Percentiles rank a stretch among this genome's conserved stretches.
Conservation (phyloP, 2,329 filamentous ascomycete species). For the Fusarium subtropicale region DNA sequence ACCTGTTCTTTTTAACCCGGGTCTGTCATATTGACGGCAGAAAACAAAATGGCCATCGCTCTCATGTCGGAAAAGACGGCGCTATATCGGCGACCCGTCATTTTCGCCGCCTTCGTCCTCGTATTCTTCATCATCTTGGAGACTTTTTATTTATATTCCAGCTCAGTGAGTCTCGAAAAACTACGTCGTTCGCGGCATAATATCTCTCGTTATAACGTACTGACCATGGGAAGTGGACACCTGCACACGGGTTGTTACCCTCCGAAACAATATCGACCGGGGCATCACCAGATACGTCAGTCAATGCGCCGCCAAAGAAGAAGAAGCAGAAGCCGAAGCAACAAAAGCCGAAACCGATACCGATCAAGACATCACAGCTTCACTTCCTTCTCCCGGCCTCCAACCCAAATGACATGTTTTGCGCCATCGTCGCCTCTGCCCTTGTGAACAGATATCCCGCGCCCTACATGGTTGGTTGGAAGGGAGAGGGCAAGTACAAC, state of each 20-base stretch:
- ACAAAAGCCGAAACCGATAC: neutral
- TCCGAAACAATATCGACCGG: slow-evolving; percentile 15
- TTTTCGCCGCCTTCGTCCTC: slow-evolving; percentile 8
- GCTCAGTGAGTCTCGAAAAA: slow-evolving; percentile 11
- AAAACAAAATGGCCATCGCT: slow-evolving; percentile 13
- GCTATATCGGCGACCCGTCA: slow-evolving; percentile 19
- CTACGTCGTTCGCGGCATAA: neutral
- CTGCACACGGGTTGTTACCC: slow-evolving; percentile 16
- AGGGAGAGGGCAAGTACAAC: slow-evolving; percentile 47
- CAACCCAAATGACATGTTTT: slow-evolving; percentile 52
- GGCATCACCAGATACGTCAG: slow-evolving; percentile 6
- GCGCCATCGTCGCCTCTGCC: slow-evolving; percentile 55
- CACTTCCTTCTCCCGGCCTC: slow-evolving; percentile 56
- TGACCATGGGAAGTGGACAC: slow-evolving; percentile 25
- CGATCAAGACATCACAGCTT: slow-evolving; percentile 48
- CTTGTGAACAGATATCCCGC: slow-evolving; percentile 54
- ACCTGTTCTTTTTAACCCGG: neutral
- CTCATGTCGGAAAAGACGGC: slow-evolving; percentile 18
- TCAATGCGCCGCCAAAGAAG: slow-evolving; percentile 17
- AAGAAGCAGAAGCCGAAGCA: neutral
- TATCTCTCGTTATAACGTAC: neutral
- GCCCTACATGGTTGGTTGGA: slow-evolving; percentile 55
- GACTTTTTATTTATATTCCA: slow-evolving; percentile 24
- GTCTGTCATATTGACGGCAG: neutral
- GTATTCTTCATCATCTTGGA: slow-evolving; percentile 28